A percentile compares a stretch with the other conserved stretches of the same genome.
These are phyloP conservation scores for Boletus rubescentipes DNA, from an alignment of 768 basidiomycete species.

Conservation along the genomic window DNA sequence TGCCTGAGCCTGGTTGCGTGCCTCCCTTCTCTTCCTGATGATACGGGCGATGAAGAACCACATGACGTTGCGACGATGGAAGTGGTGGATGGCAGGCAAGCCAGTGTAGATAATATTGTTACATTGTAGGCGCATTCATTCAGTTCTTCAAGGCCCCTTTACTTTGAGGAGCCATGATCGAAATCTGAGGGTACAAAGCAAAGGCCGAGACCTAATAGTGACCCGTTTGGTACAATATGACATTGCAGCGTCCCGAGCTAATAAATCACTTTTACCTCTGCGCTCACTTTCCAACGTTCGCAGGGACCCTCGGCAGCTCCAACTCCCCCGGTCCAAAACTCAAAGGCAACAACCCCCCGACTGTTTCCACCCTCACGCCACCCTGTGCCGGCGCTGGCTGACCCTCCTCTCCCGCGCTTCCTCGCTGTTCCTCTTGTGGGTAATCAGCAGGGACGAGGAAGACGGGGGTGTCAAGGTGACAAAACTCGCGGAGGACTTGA, in stretches of 20 bases:
- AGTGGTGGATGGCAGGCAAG: not conserved
- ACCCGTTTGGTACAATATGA: too few species aligned
- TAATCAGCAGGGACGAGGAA: conserved; percentile 69
- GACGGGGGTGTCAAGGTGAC: conserved; percentile 67
- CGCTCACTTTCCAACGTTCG: not conserved
- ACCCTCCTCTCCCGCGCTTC: conserved; percentile 25
- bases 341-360: conserved; percentile 75
- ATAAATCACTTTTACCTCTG: too few species aligned
- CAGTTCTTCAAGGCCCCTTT: not conserved
- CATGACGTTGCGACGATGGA: not conserved
- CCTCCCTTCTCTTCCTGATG: not conserved
- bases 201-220: too few species aligned
- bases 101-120: too few species aligned
- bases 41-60: conserved; percentile 11
- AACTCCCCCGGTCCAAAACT: conserved; percentile 90
- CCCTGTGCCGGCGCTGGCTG: conserved; percentile 26
- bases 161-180: not conserved
- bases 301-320: conserved; percentile 42
- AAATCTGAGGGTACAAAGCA: too few species aligned
- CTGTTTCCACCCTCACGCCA: conserved; percentile 57
- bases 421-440: conserved; percentile 33
- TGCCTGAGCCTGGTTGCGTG: not conserved
- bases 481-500: conserved; percentile 88
- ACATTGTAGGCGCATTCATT: not conserved
- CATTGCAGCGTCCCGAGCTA: too few species aligned